phyloP scores from a whole-genome alignment of 805 yeast species.

The Ogataea methylovora region DNA sequence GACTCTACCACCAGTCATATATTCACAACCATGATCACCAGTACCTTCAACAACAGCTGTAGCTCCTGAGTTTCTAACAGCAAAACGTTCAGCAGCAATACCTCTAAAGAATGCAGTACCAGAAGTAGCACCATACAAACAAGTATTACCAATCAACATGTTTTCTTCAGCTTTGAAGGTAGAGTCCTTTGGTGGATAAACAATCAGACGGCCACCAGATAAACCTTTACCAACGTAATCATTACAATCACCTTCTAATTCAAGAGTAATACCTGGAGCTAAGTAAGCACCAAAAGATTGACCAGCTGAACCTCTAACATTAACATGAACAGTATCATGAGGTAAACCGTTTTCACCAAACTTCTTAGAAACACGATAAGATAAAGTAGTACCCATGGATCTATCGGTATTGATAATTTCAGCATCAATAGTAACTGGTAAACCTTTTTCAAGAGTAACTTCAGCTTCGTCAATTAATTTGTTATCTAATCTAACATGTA shows the following conservation, averaged over 20 bases:
- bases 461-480: slow-evolving; percentile 95
- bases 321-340: slow-evolving; percentile 91
- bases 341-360: slow-evolving; percentile 94
- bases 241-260: slow-evolving; percentile 94
- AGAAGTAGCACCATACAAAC: slow-evolving; percentile 95
- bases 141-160: slow-evolving; percentile 93
- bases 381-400: slow-evolving; percentile 89
- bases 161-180: slow-evolving; percentile 91
- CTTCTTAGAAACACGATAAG: slow-evolving; percentile 86
- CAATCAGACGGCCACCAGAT: slow-evolving; percentile 89
- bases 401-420: slow-evolving; percentile 94
- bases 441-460: slow-evolving; percentile 89
- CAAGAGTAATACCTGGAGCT: slow-evolving; percentile 92
- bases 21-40: slow-evolving; percentile 99
- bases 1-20: slow-evolving; percentile 99
- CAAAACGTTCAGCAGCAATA: slow-evolving; percentile 97
- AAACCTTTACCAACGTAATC: slow-evolving; percentile 98
- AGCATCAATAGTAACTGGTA: slow-evolving; percentile 91
- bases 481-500: slow-evolving; percentile 91
- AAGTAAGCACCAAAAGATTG: slow-evolving; percentile 98
- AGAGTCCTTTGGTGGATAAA: slow-evolving; percentile 84
- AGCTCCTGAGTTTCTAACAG: slow-evolving; percentile 98
- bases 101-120: slow-evolving; percentile 94
- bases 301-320: slow-evolving; percentile 90
- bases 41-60: slow-evolving; percentile 93